These are phyloP conservation scores for Chaetomidium leptoderma DNA, from an alignment of 495 filamentous ascomycete species.

Conservation along the genomic window DNA sequence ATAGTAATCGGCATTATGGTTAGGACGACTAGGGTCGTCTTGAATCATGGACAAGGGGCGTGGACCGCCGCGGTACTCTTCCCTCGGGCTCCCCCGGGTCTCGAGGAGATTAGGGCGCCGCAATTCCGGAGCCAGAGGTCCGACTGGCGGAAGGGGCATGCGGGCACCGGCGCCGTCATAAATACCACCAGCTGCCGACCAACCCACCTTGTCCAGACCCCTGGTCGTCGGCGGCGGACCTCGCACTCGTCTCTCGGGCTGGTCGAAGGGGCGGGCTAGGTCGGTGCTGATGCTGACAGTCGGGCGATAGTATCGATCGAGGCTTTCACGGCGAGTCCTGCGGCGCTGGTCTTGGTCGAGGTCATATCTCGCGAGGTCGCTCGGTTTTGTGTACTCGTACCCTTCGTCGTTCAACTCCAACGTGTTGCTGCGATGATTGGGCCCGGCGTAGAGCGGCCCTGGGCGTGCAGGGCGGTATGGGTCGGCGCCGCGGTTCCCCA, in stretches of 20 bases:
- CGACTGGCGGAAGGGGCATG: conserved; percentile 41
- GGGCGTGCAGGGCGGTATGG: conserved; percentile 38
- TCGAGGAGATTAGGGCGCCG: conserved; percentile 32
- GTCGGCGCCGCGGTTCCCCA: conserved; percentile 31
- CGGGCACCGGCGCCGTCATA: conserved; percentile 45
- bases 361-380: conserved; percentile 65
- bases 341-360: conserved; percentile 45
- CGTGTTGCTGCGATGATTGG: conserved; percentile 34
- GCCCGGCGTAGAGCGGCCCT: conserved; percentile 31
- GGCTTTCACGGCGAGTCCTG: conserved; percentile 46
- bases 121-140: conserved; percentile 34
- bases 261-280: conserved; percentile 40
- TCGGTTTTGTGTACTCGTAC: conserved; percentile 68
- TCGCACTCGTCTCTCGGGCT: conserved; percentile 38
- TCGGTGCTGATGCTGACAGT: conserved; percentile 63
- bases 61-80: conserved; percentile 30
- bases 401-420: conserved; percentile 62
- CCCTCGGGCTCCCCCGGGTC: conserved; percentile 30
- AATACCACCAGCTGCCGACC: conserved; percentile 33
- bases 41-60: conserved; percentile 49
- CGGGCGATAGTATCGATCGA: conserved; percentile 56
- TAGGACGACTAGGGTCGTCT: conserved; percentile 33
- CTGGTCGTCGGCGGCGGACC: conserved; percentile 59
- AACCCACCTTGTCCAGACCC: conserved; percentile 57
- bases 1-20: conserved; percentile 44